Evolutionary conservation across 768 basidiomycete genomes (phyloP), one percentile per base, ranked within the genome.

Genomic region (Leucocoprinus birnbaumii): DNA sequence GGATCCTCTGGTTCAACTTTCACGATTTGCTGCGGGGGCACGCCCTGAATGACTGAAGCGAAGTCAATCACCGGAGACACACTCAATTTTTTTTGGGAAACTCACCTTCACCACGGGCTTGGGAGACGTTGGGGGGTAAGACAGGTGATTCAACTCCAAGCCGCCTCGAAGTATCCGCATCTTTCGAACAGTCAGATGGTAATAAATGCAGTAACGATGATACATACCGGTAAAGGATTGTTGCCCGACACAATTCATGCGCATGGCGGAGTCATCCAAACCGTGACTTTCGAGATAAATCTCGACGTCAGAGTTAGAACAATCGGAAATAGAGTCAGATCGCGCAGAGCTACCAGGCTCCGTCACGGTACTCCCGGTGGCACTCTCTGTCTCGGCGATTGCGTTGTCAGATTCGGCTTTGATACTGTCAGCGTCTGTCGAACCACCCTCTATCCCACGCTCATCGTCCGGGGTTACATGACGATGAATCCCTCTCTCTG

Each of bases 211-310:
- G 34, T 16, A 41, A 34, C 41, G 49, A 42, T 48, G 54, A 49
- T 11, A 48, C 52, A 45, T 37, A 59, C 62, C 55, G 4, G 21
- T 41, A 56, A 60, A 55, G 46, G 52, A 55, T 50, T 24, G 35
- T 9, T 50, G 47, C 21, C 43, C 26, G 21, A 55, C 43, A 26
- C 52, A 52, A 57, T 64, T 62, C 63, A 66, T 64, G 42, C 58
- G 62, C 42, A 59, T 54, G 19, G 58, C 63, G 42, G 68, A 69
- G 55, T 70, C 64, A 54, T 69, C 64, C 56, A 72, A 59, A 21
- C 65, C 66, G 42, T 69, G 66, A 44, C 64, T 63, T 48, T 66
- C 65, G 42, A 74, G 63, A 51, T 71, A 72, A 16, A 73, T 72
- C 58, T 74, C 73, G 37, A 73, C 65, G 22, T 68, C 70, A 22